phyloP scores from a whole-genome alignment of 306 rosid genomes.

The Dalbergia oliveri region DNA sequence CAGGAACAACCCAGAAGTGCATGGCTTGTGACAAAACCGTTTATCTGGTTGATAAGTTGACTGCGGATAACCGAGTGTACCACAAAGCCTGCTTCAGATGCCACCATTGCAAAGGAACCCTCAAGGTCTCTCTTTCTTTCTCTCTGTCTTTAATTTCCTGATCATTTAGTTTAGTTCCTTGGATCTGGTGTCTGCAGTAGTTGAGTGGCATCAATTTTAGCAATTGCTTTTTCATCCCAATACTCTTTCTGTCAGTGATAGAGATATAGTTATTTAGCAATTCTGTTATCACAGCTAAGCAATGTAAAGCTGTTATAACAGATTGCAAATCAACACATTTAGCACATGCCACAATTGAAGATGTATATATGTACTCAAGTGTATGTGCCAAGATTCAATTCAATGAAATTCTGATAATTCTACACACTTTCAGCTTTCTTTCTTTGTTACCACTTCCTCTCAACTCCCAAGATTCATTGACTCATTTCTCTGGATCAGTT shows the following conservation, averaged over 20 bases:
- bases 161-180: constrained; percentile 2
- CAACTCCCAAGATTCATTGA: too few species aligned
- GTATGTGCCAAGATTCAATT: too few species aligned
- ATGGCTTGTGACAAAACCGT: constrained; percentile 99
- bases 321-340: too few species aligned
- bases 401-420: too few species aligned
- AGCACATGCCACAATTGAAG: too few species aligned
- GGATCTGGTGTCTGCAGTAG: constrained; percentile 42
- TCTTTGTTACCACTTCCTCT: too few species aligned
- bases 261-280: too few species aligned
- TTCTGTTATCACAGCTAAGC: too few species aligned
- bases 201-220: not conserved
- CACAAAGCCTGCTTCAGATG: constrained; percentile 99
- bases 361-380: too few species aligned
- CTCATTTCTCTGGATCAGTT: too few species aligned
- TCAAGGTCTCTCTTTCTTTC: constrained; percentile 64
- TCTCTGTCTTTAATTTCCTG: not conserved
- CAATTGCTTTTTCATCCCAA: not conserved
- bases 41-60: constrained; percentile 92
- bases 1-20: constrained; percentile 99
- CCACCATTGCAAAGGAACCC: constrained; percentile 99
- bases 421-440: too few species aligned
- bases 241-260: not conserved
- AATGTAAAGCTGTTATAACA: too few species aligned
- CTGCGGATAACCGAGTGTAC: constrained; percentile 89